phyloP scores from a whole-genome alignment of 345 rosid species.

The Eucalyptus marginata region DNA sequence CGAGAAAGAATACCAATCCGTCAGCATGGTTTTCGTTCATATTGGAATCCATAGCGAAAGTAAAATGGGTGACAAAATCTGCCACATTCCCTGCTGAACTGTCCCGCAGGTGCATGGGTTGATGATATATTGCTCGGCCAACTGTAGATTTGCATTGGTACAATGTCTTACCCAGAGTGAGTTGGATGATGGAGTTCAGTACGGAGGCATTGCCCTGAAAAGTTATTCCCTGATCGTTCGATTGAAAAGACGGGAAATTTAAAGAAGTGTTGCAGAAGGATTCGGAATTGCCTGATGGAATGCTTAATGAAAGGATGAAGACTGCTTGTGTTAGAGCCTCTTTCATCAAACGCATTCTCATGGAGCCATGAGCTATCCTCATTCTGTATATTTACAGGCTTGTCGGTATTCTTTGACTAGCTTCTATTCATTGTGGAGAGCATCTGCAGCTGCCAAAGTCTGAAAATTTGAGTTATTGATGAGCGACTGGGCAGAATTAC shows the following conservation, averaged over 20 bases:
- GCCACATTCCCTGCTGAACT: neutral
- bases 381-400: neutral
- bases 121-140: neutral
- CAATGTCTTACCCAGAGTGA: neutral
- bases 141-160: neutral
- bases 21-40: neutral
- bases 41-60: neutral
- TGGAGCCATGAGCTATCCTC: neutral
- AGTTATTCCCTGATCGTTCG: neutral
- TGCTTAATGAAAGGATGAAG: neutral
- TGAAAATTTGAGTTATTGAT: neutral
- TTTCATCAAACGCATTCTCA: neutral
- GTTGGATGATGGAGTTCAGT: neutral
- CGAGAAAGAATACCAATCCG: conserved; percentile 4
- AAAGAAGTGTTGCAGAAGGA: neutral
- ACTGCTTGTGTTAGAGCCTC: neutral
- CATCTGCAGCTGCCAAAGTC: neutral
- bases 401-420: neutral
- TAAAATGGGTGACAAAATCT: conserved; percentile 7
- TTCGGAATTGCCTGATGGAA: neutral
- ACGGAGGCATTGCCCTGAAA: neutral
- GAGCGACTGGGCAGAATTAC: neutral
- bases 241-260: neutral
- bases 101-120: conserved; percentile 1
- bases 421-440: neutral